These are phyloP conservation scores for Ganoderma multipileum DNA, from an alignment of 1,284 basidiomycete genomes.

Conservation along the genomic window DNA sequence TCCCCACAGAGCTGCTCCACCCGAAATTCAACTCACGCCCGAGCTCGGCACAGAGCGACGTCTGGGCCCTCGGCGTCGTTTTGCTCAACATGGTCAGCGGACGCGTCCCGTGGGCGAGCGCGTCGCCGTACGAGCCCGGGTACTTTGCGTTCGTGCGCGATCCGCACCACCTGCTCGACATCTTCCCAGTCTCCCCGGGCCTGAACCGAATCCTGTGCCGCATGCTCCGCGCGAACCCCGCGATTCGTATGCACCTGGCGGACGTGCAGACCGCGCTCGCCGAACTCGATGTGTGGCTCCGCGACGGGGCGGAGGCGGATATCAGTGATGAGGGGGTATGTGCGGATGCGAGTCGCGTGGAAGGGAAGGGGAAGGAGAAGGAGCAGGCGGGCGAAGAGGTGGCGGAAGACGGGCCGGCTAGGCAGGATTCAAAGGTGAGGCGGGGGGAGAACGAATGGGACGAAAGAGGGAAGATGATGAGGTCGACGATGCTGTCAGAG, in stretches of 20 bases:
- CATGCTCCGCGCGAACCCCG: slow-evolving; percentile 62
- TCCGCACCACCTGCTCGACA: slow-evolving; percentile 67
- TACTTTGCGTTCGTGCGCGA: slow-evolving; percentile 56
- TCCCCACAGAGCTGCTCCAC: slow-evolving; percentile 23
- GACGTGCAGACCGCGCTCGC: slow-evolving; percentile 55
- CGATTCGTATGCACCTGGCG: slow-evolving; percentile 58
- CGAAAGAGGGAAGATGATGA: slow-evolving; percentile 10
- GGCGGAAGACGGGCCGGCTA: no score
- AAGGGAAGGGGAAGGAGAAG: slow-evolving; percentile 23
- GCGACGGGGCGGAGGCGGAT: slow-evolving; percentile 19
- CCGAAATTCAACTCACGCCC: background rate
- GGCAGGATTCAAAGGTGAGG: no score
- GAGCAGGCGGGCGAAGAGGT: background rate
- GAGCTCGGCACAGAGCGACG: slow-evolving; percentile 81
- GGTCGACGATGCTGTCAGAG: slow-evolving; percentile 10
- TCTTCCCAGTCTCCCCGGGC: slow-evolving; percentile 74
- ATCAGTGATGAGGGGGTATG: background rate
- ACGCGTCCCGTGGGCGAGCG: slow-evolving; percentile 86
- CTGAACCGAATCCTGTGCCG: slow-evolving; percentile 64
- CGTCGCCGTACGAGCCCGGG: slow-evolving; percentile 72
- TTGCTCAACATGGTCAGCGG: slow-evolving; percentile 81
- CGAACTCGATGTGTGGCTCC: slow-evolving; percentile 35
- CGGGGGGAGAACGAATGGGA: background rate
- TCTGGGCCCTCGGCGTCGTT: slow-evolving; percentile 79
- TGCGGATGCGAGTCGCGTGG: no score